Evolutionary conservation across 495 filamentous ascomycete species (phyloP), one percentile per base, ranked within the genome.

Genomic region (Aspergillus incahuasiensis): DNA sequence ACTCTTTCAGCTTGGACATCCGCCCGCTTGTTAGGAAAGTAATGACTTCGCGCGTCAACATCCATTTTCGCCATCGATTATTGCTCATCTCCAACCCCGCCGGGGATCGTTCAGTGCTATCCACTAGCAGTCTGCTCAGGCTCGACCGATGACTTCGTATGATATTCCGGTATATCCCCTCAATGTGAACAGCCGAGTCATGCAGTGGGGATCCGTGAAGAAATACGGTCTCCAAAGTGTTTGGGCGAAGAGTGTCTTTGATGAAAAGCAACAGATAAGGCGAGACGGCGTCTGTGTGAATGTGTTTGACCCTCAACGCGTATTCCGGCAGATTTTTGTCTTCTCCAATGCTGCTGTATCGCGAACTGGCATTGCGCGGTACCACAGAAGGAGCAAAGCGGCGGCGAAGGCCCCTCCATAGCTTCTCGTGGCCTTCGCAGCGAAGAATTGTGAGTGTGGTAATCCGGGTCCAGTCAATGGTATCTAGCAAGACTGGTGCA

Each of bases 281-380:
- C 0, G 90, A 91, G n/a, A 92, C 88, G 11, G 75, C 75, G 65
- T 96, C 89, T 0, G 89, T 95, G 57, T 95, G 89, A 12, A 97
- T 79, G 57, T 87, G 81, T 67, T 87, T 92, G 43, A 97, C 72
- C 0, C 82, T 84, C 6, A 97, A 71, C 28, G 78, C 76, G 62
- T 90, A 96, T 30, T 90, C 83, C 32, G 43, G 55, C 30, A 41
- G 57, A 50, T 38, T 54, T 50, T 19, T 63, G 30, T 46, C 58
- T 1, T 48, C 63, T 22, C 58, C 57, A 32, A 40, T 66, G 34
- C 53, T 60, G 8, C 51, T 43, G n/a, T 60, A 48, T 48, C 66
- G 74, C 12, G 43, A 39, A 21, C 61, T 56, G 28, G 30, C n/a
- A n/a, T n/a, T 39, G 56, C 56, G 52, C 18, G 62, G 58, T 0